Percentiles rank a stretch among this genome's conserved stretches.
phyloP scores from a whole-genome alignment of 495 filamentous ascomycete species.

The Massariosphaeria phaeospora region DNA sequence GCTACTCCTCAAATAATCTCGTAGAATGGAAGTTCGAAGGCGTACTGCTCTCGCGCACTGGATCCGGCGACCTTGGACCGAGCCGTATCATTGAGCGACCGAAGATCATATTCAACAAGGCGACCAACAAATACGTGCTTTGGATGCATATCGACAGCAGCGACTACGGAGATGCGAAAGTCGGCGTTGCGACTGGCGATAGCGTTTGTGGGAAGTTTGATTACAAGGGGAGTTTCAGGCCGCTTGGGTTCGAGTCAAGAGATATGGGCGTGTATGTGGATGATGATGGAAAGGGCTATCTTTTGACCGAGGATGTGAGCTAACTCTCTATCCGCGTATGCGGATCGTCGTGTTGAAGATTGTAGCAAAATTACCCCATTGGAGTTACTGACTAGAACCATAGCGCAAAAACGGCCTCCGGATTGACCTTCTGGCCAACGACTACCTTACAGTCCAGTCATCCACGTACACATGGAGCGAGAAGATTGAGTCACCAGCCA shows the following conservation, averaged over 20 bases:
- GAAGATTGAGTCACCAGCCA: constrained; percentile 45
- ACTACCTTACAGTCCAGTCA: constrained; percentile 44
- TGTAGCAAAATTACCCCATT: no score
- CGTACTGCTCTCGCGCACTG: constrained; percentile 49
- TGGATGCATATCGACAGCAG: constrained; percentile 65
- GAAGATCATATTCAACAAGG: constrained; percentile 58
- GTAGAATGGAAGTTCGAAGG: constrained; percentile 59
- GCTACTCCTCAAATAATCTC: constrained; percentile 53
- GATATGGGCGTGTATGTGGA: constrained; percentile 62
- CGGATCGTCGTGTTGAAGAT: not conserved
- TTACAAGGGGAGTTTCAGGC: constrained; percentile 43
- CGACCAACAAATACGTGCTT: constrained; percentile 50
- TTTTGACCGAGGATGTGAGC: constrained; percentile 58
- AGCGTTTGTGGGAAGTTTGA: constrained; percentile 56
- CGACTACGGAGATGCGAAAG: constrained; percentile 59
- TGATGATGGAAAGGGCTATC: constrained; percentile 55
- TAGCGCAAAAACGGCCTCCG: constrained; percentile 51
- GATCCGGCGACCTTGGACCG: constrained; percentile 55
- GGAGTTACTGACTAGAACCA: not conserved
- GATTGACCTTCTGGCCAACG: constrained; percentile 47
- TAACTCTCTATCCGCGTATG: not conserved
- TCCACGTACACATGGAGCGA: constrained; percentile 45
- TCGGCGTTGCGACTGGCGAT: constrained; percentile 56
- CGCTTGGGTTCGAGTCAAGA: constrained; percentile 51
- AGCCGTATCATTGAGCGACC: constrained; percentile 60